Percentiles rank a stretch among this genome's conserved stretches.
Conservation (phyloP, 1,139 yeast genomes). For the Suzukiozyma palmioleophila region DNA sequence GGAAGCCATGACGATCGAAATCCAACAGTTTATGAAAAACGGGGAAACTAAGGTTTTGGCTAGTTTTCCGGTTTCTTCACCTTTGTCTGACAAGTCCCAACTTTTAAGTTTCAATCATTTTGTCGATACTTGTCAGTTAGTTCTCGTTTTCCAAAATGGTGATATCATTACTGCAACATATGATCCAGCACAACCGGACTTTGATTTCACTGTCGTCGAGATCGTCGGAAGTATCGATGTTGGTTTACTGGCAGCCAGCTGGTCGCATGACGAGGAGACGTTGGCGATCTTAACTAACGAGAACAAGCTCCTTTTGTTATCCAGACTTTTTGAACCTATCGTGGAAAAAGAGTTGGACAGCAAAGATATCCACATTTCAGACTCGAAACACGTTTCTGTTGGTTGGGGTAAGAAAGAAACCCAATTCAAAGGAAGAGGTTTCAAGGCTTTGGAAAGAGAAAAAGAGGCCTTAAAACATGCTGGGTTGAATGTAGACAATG, state of each 20-base stretch:
- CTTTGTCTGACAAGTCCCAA: conserved; percentile 9
- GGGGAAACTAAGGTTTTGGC: conserved; percentile 55
- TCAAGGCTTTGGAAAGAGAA: conserved; percentile 73
- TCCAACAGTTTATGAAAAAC: conserved; percentile 51
- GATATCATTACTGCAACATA: conserved; percentile 69
- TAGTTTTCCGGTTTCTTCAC: conserved; percentile 41
- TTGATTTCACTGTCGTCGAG: conserved; percentile 54
- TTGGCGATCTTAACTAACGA: conserved; percentile 66
- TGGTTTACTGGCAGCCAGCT: conserved; percentile 67
- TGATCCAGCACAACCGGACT: conserved; percentile 45
- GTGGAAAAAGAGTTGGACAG: conserved; percentile 56
- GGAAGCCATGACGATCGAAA: conserved; percentile 52
- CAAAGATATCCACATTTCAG: conserved; percentile 55
- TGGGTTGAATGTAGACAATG: conserved; percentile 54
- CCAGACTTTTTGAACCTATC: conserved; percentile 77
- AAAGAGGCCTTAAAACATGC: conserved; percentile 57
- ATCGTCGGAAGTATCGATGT: conserved; percentile 84
- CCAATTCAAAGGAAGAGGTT: conserved; percentile 93
- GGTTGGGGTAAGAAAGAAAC: conserved; percentile 99
- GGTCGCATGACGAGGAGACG: conserved; percentile 94
- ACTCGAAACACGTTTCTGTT: conserved; percentile 85
- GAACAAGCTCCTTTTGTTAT: conserved; percentile 58
- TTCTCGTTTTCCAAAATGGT: conserved; percentile 61
- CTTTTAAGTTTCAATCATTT: conserved; percentile 57
- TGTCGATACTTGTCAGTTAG: conserved; percentile 57